These are phyloP conservation scores for Chalaropsis ovoidea DNA, from an alignment of 2,329 filamentous ascomycete species.

Conservation along the genomic window DNA sequence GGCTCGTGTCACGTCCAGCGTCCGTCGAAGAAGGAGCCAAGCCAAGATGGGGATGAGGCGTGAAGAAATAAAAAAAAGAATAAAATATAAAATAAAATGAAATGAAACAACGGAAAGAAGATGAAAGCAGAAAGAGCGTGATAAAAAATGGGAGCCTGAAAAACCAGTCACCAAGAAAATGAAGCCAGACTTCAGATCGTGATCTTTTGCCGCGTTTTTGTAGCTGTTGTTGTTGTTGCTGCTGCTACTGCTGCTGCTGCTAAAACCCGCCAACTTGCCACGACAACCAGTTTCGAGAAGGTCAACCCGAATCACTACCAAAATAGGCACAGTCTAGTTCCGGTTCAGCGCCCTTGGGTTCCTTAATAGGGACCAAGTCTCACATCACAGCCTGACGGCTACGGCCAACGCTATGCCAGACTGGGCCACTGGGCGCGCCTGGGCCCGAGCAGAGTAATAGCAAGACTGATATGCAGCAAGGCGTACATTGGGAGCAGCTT, in stretches of 20 bases:
- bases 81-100: not conserved
- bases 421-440: not conserved
- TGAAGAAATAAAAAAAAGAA: constrained; percentile 3
- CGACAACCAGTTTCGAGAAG: not conserved
- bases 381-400: not conserved
- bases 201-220: not conserved
- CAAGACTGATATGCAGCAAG: not conserved
- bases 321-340: not conserved
- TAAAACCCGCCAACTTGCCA: not conserved
- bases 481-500: not conserved
- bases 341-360: not conserved
- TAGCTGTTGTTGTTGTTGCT: not conserved
- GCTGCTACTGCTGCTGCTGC: not conserved
- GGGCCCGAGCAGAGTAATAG: not conserved
- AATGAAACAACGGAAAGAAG: not conserved
- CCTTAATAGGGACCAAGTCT: not conserved
- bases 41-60: not conserved
- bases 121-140: not conserved
- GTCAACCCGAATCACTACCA: not conserved
- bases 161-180: not conserved
- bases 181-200: not conserved
- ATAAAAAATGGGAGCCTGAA: not conserved
- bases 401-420: not conserved
- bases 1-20: constrained; percentile 13
- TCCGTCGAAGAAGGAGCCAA: not conserved